Evolutionary conservation across 78 protist species (phyloP), one percentile per base, ranked within the genome.

Genomic region (Dictyostelium brefeldianum): DNA sequence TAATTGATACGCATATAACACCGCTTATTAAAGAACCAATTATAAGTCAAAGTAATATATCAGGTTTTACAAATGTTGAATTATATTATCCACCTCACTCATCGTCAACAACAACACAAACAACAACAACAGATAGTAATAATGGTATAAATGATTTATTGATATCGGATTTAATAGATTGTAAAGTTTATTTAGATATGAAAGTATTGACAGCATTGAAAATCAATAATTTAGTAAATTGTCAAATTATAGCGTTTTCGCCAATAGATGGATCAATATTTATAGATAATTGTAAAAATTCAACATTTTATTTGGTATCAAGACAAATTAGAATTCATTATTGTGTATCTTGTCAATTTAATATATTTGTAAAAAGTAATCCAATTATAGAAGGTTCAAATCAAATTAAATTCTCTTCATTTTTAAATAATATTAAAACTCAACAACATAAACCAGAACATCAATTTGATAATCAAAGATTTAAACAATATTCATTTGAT

Each of bases 261-360:
- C 65, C 54, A 8, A 65, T 87, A n/a, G 84, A 87, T 48, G 84
- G 93, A 10, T 87, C 93, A 8, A 51, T 77, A 18, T 87, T 87
- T 43, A 87, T 87, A 20, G 93, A 87, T 36, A 27, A n/a, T 87
- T 84, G 92, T 59, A 74, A 1, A 20, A 18, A 84, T 8, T 46
- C 59, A 25, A 74, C 20, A 50, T 74, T 84, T 47, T 47, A 12
- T n/a, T 50, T 84, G 4, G 53, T 22, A 36, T n/a, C 80, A 6
- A 71, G 82, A 62, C 92, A 84, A 75, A 65, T 87, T 29, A 87
- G 93, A 77, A 87, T 87, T 50, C 93, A 87, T 50, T 47, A 87
- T 25, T 54, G 84, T 65, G 8, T 2, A 3, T 6, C 27, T n/a
- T 87, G 84, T 50, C 50, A 47, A 64, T 87, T 87, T 41, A 57